Conservation (phyloP, 2,329 filamentous ascomycete genomes). For the Diplodia corticola region DNA sequence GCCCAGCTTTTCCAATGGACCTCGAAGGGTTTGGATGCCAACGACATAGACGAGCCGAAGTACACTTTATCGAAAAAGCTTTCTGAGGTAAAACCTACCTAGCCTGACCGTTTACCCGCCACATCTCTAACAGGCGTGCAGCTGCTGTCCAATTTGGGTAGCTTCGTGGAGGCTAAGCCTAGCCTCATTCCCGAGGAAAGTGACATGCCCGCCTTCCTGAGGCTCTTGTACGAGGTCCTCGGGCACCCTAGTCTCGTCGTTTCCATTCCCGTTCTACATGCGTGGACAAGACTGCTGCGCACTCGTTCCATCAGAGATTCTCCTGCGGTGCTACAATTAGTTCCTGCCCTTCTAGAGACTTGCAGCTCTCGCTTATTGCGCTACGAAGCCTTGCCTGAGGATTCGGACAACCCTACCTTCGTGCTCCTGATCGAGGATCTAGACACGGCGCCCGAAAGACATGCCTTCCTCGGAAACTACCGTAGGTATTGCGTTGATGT, state of each 20-base stretch:
- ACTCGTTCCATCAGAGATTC: conserved; percentile 69
- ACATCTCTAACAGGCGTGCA: conserved; percentile 37
- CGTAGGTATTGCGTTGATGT: conserved; percentile 84
- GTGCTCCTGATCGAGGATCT: conserved; percentile 89
- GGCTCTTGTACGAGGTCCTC: conserved; percentile 75
- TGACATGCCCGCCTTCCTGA: conserved; percentile 73
- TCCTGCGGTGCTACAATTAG: conserved; percentile 60
- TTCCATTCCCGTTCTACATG: conserved; percentile 87
- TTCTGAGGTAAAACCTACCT: conserved; percentile 66
- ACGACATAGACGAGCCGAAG: conserved; percentile 85
- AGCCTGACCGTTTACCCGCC: conserved; percentile 26
- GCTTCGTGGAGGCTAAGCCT: conserved; percentile 79
- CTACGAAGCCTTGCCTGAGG: conserved; percentile 83
- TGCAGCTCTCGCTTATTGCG: conserved; percentile 82
- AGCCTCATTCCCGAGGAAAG: conserved; percentile 63
- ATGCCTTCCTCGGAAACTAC: conserved; percentile 95
- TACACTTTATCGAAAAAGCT: conserved; percentile 93
- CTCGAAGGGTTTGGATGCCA: conserved; percentile 71
- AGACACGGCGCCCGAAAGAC: conserved; percentile 88
- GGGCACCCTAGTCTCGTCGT: conserved; percentile 86
- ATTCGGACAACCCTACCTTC: conserved; percentile 76
- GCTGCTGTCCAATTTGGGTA: conserved; percentile 82
- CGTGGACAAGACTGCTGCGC: conserved; percentile 80
- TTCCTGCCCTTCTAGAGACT: conserved; percentile 76
- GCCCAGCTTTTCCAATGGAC: conserved; percentile 78